These are phyloP conservation scores for Daldinia eschscholtzii DNA, from an alignment of 2,329 filamentous ascomycete species.

Conservation along the genomic window DNA sequence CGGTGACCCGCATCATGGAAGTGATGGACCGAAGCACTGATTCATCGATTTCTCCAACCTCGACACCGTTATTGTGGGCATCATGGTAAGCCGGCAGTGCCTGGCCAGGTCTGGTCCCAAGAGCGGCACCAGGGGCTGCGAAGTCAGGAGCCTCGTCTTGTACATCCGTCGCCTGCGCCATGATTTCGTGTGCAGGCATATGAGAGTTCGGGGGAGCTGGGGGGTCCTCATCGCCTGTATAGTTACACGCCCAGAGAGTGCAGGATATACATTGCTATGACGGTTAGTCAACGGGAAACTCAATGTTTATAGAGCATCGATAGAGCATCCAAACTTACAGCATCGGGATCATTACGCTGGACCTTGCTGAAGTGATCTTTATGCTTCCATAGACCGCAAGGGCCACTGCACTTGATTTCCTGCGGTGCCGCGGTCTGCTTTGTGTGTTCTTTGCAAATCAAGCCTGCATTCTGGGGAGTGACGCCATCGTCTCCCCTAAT, in stretches of 20 bases:
- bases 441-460: constrained; percentile 51
- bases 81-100: background rate
- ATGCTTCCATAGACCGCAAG: constrained; percentile 49
- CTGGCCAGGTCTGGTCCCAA: background rate
- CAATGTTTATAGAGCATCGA: background rate
- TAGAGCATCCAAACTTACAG: constrained; percentile 46
- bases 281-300: constrained; percentile 12
- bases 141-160: constrained; percentile 2
- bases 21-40: background rate
- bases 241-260: constrained; percentile 50
- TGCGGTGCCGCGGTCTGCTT: constrained; percentile 20
- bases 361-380: constrained; percentile 53
- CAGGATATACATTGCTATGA: constrained; percentile 55
- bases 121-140: background rate
- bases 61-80: background rate
- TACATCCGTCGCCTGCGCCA: background rate
- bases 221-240: constrained; percentile 9
- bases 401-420: constrained; percentile 50
- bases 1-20: background rate
- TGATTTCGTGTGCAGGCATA: constrained; percentile 17
- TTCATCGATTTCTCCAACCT: background rate
- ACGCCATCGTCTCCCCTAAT: constrained; percentile 29
- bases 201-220: constrained; percentile 43
- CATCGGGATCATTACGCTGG: constrained; percentile 48
- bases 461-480: constrained; percentile 43